phyloP scores from a whole-genome alignment of 768 basidiomycete species.

The Albatrellus ellisii region DNA sequence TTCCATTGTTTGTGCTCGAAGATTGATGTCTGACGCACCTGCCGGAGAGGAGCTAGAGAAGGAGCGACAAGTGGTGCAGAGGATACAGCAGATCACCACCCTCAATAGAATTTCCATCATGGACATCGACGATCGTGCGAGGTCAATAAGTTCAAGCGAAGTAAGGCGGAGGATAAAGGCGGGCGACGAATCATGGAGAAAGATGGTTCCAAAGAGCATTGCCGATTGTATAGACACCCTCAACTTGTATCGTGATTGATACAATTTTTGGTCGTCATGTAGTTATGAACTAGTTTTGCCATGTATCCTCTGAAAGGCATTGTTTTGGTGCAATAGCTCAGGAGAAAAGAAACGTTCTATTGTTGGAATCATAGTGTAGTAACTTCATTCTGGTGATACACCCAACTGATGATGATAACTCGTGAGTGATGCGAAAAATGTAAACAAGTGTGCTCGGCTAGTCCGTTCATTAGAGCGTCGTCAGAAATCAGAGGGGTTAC shows the following conservation, averaged over 20 bases:
- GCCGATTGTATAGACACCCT: constrained; percentile 38
- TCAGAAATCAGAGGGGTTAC: constrained; percentile 11
- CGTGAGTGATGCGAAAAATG: no score
- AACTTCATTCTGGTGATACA: no score
- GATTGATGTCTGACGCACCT: constrained; percentile 20
- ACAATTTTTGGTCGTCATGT: background rate
- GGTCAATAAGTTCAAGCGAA: constrained; percentile 55
- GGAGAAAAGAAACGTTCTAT: no score
- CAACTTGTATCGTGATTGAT: constrained; percentile 26
- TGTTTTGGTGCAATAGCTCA: no score
- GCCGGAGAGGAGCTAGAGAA: constrained; percentile 18
- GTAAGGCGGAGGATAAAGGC: constrained; percentile 35
- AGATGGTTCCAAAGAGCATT: constrained; percentile 32
- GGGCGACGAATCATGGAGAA: constrained; percentile 28
- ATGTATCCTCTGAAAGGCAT: no score
- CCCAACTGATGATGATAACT: no score
- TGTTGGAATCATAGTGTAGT: no score
- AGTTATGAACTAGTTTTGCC: no score
- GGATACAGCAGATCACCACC: constrained; percentile 37
- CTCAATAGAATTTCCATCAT: constrained; percentile 41
- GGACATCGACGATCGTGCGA: constrained; percentile 44
- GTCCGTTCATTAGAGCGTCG: background rate
- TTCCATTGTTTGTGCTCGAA: constrained; percentile 52
- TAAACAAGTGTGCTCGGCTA: no score
- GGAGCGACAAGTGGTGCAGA: constrained; percentile 19